phyloP scores from a whole-genome alignment of 2,329 filamentous ascomycete genomes.

The Alternaria triticimaculans region DNA sequence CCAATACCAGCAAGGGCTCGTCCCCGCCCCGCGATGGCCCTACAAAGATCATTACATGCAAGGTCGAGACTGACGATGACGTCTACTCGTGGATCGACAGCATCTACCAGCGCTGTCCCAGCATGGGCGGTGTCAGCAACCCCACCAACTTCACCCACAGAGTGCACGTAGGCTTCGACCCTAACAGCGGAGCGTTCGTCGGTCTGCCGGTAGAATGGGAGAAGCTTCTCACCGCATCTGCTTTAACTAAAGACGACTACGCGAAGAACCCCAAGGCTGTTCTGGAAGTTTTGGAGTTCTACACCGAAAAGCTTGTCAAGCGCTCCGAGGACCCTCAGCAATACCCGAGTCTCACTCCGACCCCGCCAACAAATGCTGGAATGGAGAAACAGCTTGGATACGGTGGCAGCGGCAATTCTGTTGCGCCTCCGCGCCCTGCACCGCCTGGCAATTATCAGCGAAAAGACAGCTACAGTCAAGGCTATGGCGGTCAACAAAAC shows the following conservation, averaged over 20 bases:
- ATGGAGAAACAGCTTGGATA: slow-evolving; percentile 59
- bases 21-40: slow-evolving; percentile 81
- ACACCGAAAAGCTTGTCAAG: slow-evolving; percentile 79
- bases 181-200: slow-evolving; percentile 91
- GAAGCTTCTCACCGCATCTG: slow-evolving; percentile 91
- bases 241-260: slow-evolving; percentile 98
- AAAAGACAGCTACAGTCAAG: slow-evolving; percentile 54
- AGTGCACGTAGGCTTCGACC: slow-evolving; percentile 97
- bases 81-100: slow-evolving; percentile 99
- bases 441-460: slow-evolving; percentile 52
- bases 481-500: slow-evolving; percentile 40
- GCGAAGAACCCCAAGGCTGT: slow-evolving; percentile 82
- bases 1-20: slow-evolving; percentile 62
- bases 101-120: slow-evolving; percentile 94
- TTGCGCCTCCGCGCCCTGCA: slow-evolving; percentile 57
- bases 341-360: slow-evolving; percentile 72
- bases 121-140: slow-evolving; percentile 97
- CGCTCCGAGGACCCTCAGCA: slow-evolving; percentile 72
- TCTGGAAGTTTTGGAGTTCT: slow-evolving; percentile 83
- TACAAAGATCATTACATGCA: slow-evolving; percentile 85
- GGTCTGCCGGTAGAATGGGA: slow-evolving; percentile 97
- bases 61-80: slow-evolving; percentile 93
- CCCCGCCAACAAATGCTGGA: slow-evolving; percentile 61
- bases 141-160: slow-evolving; percentile 98
- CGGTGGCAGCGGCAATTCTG: slow-evolving; percentile 51